Evolutionary conservation across 2,329 filamentous ascomycete species (phyloP).

Genomic region (Periconia macrospinosa): DNA sequence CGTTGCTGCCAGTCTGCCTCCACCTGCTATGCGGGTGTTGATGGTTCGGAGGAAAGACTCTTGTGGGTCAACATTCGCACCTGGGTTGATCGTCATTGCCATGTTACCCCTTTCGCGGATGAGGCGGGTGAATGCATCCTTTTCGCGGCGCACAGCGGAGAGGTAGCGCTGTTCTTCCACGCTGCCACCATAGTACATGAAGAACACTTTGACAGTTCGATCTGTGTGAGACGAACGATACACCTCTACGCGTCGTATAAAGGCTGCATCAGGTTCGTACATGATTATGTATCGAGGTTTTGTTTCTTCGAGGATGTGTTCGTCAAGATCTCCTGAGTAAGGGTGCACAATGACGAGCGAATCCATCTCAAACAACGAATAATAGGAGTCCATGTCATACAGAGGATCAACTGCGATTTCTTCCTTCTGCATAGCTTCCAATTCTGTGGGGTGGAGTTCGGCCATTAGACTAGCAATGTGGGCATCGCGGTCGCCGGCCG

Average conservation of each 20-base stretch:
- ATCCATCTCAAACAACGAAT: constrained; percentile 87
- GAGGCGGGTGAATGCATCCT: constrained; percentile 91
- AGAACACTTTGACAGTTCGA: constrained; percentile 88
- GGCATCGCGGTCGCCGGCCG: constrained; percentile 78
- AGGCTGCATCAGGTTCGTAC: constrained; percentile 95
- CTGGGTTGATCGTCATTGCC: constrained; percentile 80
- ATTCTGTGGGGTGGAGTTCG: constrained; percentile 78
- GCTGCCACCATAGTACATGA: constrained; percentile 92
- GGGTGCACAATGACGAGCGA: constrained; percentile 88
- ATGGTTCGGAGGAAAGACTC: constrained; percentile 92
- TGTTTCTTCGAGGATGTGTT: constrained; percentile 92
- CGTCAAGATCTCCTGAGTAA: constrained; percentile 94
- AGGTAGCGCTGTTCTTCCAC: constrained; percentile 96
- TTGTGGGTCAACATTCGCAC: constrained; percentile 71
- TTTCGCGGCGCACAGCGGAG: constrained; percentile 86
- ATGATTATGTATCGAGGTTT: constrained; percentile 95
- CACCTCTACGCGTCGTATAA: constrained; percentile 91
- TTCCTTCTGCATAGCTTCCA: constrained; percentile 70
- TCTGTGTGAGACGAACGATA: constrained; percentile 93
- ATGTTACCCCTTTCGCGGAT: constrained; percentile 94
- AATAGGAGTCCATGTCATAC: constrained; percentile 90
- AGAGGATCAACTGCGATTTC: constrained; percentile 78
- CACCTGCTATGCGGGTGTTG: constrained; percentile 95
- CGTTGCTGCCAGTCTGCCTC: constrained; percentile 80
- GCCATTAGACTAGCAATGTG: constrained; percentile 83